Conservation (phyloP, 2,329 filamentous ascomycete species). For the Nothophaeocryptopus gaeumannii region DNA sequence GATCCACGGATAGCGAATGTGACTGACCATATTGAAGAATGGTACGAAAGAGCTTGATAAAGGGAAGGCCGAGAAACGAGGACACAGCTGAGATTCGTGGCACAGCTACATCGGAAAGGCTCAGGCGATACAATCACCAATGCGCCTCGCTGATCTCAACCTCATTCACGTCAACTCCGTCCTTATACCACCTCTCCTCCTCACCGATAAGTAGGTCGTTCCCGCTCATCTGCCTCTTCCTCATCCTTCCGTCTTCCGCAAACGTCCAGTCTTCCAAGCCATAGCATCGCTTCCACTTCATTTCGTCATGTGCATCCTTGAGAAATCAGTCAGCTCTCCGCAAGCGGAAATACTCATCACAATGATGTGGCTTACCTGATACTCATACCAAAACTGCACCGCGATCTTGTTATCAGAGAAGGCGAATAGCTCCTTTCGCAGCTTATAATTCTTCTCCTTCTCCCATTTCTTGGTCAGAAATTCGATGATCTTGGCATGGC, state of each 20-base stretch:
- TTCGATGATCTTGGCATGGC: conserved; percentile 63
- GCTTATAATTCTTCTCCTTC: conserved; percentile 66
- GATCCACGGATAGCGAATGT: no score
- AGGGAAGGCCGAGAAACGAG: no score
- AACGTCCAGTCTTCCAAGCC: conserved; percentile 81
- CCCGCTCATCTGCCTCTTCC: conserved; percentile 72
- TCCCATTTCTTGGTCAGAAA: conserved; percentile 74
- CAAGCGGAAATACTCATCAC: no score
- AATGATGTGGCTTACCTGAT: conserved; percentile 69
- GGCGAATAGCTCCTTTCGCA: conserved; percentile 81
- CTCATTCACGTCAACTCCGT: conserved; percentile 65
- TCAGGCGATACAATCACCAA: conserved; percentile 47
- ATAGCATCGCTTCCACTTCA: conserved; percentile 77
- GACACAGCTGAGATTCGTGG: no score
- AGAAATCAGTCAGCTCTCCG: no score
- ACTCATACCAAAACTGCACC: conserved; percentile 63
- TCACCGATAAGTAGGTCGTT: conserved; percentile 66
- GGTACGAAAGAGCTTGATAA: no score
- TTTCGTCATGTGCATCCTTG: conserved; percentile 60
- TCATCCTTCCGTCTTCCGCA: conserved; percentile 66
- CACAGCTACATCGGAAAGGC: background rate
- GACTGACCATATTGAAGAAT: no score
- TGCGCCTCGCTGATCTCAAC: conserved; percentile 66
- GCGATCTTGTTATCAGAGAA: conserved; percentile 74
- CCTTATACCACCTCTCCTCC: conserved; percentile 65